A percentile compares a stretch with the other conserved stretches of the same genome.
Conservation (phyloP, 768 basidiomycete species). For the Kwoniella newhampshirensis region DNA sequence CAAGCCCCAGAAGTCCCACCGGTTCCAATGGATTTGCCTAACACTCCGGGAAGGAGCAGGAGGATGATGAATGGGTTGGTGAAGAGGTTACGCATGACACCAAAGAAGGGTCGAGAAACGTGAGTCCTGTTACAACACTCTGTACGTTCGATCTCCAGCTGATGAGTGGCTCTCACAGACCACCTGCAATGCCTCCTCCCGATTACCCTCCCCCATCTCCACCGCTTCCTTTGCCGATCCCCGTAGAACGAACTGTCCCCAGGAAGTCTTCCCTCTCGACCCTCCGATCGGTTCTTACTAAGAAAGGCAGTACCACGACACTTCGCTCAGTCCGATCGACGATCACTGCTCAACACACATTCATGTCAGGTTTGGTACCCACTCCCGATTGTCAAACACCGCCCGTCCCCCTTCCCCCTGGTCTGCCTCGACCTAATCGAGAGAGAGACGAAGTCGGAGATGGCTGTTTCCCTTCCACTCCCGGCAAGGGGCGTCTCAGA, state of each 20-base stretch:
- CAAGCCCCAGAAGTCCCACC: conserved; percentile 16
- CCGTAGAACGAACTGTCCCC: conserved; percentile 9
- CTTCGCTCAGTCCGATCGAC: conserved; percentile 30
- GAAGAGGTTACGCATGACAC: conserved; percentile 36
- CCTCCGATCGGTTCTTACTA: conserved; percentile 33
- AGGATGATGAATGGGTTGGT: conserved; percentile 37
- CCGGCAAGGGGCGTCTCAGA: not conserved
- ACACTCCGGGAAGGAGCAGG: conserved; percentile 31
- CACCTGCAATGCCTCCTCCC: conserved; percentile 5
- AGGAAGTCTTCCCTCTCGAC: conserved; percentile 38
- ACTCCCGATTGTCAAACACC: conserved; percentile 20
- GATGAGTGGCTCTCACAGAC: not conserved
- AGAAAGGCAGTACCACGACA: conserved; percentile 38
- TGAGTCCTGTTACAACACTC: conserved; percentile 15
- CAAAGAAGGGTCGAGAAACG: conserved; percentile 31
- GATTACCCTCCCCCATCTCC: conserved; percentile 2
- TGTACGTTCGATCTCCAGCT: not conserved
- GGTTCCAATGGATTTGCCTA: conserved; percentile 13
- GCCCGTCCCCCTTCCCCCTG: conserved; percentile 16
- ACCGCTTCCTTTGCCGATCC: conserved; percentile 8
- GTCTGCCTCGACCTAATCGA: not conserved
- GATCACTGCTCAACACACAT: conserved; percentile 11
- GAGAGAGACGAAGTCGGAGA: conserved; percentile 7
- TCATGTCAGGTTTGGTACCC: conserved; percentile 1
- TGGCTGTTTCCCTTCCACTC: conserved; percentile 28